phyloP scores from a whole-genome alignment of 306 rosid genomes.

The Rosa persica region DNA sequence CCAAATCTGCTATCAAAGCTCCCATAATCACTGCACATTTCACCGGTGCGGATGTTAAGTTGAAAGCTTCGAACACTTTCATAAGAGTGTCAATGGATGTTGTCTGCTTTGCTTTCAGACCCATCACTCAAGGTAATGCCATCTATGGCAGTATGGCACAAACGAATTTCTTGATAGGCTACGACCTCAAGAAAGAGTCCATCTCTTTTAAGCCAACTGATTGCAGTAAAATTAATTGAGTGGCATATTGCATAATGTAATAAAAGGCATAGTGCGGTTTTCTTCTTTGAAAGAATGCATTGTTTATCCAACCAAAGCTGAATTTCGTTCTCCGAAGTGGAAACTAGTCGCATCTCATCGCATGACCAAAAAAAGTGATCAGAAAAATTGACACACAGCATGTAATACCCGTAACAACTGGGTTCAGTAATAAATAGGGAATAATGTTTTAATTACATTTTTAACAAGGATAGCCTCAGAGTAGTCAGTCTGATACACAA shows the following conservation, averaged over 20 bases:
- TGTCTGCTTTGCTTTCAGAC: conserved; percentile 11
- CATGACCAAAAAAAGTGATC: background rate
- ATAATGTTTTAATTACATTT: background rate
- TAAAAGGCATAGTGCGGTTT: background rate
- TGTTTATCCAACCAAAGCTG: background rate
- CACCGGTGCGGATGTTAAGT: background rate
- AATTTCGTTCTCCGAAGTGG: background rate
- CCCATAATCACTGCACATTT: background rate
- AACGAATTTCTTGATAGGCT: conserved; percentile 38
- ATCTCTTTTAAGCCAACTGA: conserved; percentile 40
- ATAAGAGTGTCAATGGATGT: background rate
- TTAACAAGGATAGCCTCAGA: background rate
- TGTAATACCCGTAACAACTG: background rate
- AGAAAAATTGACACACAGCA: background rate
- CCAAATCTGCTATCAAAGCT: conserved; percentile 2
- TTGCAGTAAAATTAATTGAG: conserved; percentile 14
- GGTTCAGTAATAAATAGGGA: background rate
- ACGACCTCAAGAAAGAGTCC: conserved; percentile 20
- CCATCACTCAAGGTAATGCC: background rate
- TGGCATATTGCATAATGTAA: background rate
- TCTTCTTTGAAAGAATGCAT: background rate
- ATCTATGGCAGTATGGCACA: conserved; percentile 46
- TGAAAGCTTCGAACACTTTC: background rate
- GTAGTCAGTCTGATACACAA: background rate
- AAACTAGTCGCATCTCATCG: background rate